phyloP scores from a whole-genome alignment of 371 early-diverging fungal species.

The Ordospora pajunii region DNA sequence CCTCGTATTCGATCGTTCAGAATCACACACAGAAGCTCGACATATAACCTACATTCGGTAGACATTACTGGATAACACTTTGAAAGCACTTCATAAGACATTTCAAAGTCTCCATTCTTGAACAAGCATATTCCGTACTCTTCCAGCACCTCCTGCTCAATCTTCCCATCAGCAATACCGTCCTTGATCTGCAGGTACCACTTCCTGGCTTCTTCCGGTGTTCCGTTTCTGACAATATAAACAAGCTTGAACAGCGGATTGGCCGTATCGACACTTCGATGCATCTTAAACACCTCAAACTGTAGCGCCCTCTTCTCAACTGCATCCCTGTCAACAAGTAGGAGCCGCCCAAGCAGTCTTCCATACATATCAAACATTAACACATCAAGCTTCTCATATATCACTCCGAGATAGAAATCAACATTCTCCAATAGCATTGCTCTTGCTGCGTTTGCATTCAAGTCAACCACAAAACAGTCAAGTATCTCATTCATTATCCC shows the following conservation, averaged over 20 bases:
- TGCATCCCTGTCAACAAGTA: neutral
- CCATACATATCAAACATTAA: neutral
- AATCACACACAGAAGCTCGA: slow-evolving; percentile 33
- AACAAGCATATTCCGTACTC: slow-evolving; percentile 11
- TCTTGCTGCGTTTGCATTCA: neutral
- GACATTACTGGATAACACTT: neutral
- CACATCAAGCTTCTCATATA: slow-evolving; percentile 4
- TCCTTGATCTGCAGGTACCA: neutral
- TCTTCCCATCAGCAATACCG: neutral
- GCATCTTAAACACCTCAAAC: slow-evolving; percentile 17
- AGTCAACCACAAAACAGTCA: neutral
- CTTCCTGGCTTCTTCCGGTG: neutral
- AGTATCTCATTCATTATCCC: neutral
- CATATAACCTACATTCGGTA: neutral
- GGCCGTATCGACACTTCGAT: neutral
- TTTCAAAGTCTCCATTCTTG: slow-evolving; percentile 5
- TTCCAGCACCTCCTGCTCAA: slow-evolving; percentile 1
- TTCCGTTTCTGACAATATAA: neutral
- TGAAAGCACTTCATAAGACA: slow-evolving; percentile 1
- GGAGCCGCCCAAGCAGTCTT: neutral
- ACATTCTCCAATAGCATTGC: neutral
- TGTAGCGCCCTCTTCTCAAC: slow-evolving; percentile 21
- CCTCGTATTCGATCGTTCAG: slow-evolving; percentile 27
- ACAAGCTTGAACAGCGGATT: slow-evolving; percentile 21
- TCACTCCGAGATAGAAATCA: slow-evolving; percentile 20